Conservation (phyloP, 208 protist species). For the Crithidia sp. region DNA sequence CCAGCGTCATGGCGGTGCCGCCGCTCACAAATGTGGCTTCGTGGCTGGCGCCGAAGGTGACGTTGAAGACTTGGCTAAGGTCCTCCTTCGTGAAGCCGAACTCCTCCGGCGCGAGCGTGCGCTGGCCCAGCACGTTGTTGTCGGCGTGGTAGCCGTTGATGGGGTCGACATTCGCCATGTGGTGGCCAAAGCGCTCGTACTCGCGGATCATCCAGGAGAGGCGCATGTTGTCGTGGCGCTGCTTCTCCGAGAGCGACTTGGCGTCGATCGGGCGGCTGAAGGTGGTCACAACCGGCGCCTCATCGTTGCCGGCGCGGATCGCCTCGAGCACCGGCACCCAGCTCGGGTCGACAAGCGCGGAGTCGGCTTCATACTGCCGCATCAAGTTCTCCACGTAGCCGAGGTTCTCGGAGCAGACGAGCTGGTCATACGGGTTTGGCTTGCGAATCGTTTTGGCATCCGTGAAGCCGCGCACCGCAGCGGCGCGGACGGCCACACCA, state of each 20-base stretch:
- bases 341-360: constrained; percentile 71
- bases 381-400: constrained; percentile 83
- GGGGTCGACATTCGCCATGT: constrained; percentile 80
- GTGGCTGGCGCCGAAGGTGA: constrained; percentile 78
- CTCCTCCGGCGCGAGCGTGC: constrained; percentile 54
- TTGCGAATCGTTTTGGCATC: constrained; percentile 81
- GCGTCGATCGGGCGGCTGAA: constrained; percentile 78
- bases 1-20: constrained; percentile 73
- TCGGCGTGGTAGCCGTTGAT: constrained; percentile 41
- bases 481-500: constrained; percentile 18
- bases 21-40: constrained; percentile 77
- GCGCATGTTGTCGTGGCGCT: constrained; percentile 89
- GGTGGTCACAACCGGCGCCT: constrained; percentile 67
- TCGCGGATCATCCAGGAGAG: constrained; percentile 90
- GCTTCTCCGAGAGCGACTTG: constrained; percentile 70
- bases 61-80: constrained; percentile 77
- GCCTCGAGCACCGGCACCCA: constrained; percentile 86
- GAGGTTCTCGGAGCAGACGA: constrained; percentile 73
- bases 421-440: constrained; percentile 78
- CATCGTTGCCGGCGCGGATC: constrained; percentile 49
- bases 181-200: constrained; percentile 89
- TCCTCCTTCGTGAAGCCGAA: constrained; percentile 90
- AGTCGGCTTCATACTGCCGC: constrained; percentile 76
- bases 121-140: constrained; percentile 27
- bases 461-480: constrained; percentile 58